Base-by-base conservation (phyloP, 768 basidiomycete genomes). In the Xerocomellus amylosporus region DNA sequence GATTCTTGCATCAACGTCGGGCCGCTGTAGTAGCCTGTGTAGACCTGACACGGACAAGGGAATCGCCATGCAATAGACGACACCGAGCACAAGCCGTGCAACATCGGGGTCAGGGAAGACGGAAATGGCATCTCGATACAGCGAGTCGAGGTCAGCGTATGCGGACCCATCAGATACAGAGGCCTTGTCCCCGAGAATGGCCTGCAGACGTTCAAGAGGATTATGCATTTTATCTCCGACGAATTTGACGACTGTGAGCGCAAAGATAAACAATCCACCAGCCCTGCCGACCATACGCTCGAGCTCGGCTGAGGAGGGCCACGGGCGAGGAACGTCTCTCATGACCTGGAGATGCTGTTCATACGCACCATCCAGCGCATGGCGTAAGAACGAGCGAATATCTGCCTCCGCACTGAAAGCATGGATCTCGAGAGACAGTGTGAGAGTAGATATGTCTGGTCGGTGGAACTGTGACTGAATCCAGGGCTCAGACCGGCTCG, bases 251-350 rank as follows among this genome's bases (percentile, higher is more conserved):
- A 70, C 64, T 0, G 68, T 70, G 9, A 63, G 54, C 1, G 68
- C 68, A 28, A 69, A 68, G 7, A 70, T 64, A 39, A 72, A 72
- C 22, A 70, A 46, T 17, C 69, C 65, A 1, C 50, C 61, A 7
- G 67, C 53, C 28, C 60, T 62, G 22, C 34, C 49, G 17, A 70
- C 62, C 0, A 59, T 44, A 6, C 33, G 48, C 9, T 65, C 64
- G 14, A 70, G 51, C 5, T 61, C 62, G 6, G 60, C 61, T 0
- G 55, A 47, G 1, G 63, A 46, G 4, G 68, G 68, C 69, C 68
- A 70, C 4, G 62, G 65, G 13, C 58, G 56, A 17, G 64, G 57
- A 10, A 64, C 20, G 2, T 44, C 46, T 1, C 34, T 28, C 68
- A 68, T 66, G 10, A 59, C 39, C 14, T 53, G 54, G 5, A 49